phyloP scores from a whole-genome alignment of 2,329 filamentous ascomycete genomes.

The Pestalotiopsis fici region DNA sequence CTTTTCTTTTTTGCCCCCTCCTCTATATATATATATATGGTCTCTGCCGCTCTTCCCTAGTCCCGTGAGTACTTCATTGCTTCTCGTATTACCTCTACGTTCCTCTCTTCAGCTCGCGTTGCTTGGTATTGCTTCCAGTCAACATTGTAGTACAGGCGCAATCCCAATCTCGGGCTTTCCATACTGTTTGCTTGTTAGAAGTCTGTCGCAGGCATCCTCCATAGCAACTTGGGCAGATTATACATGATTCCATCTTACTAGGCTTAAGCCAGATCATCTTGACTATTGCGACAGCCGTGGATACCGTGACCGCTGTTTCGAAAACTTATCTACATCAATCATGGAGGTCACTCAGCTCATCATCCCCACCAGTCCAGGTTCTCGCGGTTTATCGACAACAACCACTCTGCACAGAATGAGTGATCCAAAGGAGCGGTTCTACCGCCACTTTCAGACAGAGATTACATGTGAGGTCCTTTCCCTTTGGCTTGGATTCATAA shows the following conservation, averaged over 20 bases:
- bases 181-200: neutral
- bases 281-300: neutral
- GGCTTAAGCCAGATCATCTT: neutral
- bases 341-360: slow-evolving; percentile 8
- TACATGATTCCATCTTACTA: neutral
- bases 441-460: slow-evolving; percentile 78
- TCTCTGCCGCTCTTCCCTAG: neutral
- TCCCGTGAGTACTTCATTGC: neutral
- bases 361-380: slow-evolving; percentile 3
- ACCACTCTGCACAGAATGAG: slow-evolving; percentile 29
- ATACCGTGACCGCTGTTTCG: neutral
- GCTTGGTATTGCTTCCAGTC: neutral
- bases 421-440: slow-evolving; percentile 76
- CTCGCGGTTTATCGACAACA: neutral
- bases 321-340: neutral
- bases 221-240: neutral
- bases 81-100: neutral
- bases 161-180: neutral
- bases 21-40: neutral
- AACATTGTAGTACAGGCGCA: neutral
- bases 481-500: neutral
- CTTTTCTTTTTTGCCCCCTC: neutral
- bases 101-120: neutral
- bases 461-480: slow-evolving; percentile 59
- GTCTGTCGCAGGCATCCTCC: neutral